These are phyloP conservation scores for Cornus kousa DNA, from an alignment of 148 eudicot genomes.

Conservation along the genomic window DNA sequence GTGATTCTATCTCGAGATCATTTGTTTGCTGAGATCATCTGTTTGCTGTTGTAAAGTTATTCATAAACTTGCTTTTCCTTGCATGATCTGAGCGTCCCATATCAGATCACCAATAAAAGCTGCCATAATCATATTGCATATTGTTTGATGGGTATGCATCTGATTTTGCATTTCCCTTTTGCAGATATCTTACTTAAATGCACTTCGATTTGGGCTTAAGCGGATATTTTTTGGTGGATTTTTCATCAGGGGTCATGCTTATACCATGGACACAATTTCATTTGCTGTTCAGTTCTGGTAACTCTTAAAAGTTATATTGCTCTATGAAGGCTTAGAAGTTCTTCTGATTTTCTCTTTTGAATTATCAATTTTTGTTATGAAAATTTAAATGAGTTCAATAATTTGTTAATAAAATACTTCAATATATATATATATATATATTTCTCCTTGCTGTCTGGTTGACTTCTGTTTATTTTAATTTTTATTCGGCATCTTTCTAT, in stretches of 20 bases:
- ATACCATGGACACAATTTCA: conserved; percentile 98
- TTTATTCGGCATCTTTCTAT: not conserved
- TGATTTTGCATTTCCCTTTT: conserved; percentile 20
- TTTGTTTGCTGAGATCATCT: not conserved
- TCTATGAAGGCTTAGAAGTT: not conserved
- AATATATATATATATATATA: not conserved
- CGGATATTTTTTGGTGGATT: conserved; percentile 97
- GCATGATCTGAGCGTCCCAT: not conserved
- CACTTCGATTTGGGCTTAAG: conserved; percentile 88
- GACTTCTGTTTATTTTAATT: not conserved
- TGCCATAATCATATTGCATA: not conserved
- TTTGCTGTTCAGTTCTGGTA: conserved; percentile 97
- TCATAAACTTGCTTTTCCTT: not conserved
- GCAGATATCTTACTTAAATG: conserved; percentile 91
- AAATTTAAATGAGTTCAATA: too few relatives aligned
- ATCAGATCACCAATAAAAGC: not conserved
- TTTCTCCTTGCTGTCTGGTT: not conserved
- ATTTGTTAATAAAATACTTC: not conserved
- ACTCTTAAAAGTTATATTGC: conserved; percentile 9
- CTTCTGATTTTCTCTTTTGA: not conserved
- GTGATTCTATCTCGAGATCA: not conserved
- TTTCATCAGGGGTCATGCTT: conserved; percentile 98
- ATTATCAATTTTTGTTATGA: not conserved
- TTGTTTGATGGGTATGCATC: not conserved
- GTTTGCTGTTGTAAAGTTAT: not conserved